Conservation (phyloP, 768 basidiomycete species). For the Boletus speciosus region DNA sequence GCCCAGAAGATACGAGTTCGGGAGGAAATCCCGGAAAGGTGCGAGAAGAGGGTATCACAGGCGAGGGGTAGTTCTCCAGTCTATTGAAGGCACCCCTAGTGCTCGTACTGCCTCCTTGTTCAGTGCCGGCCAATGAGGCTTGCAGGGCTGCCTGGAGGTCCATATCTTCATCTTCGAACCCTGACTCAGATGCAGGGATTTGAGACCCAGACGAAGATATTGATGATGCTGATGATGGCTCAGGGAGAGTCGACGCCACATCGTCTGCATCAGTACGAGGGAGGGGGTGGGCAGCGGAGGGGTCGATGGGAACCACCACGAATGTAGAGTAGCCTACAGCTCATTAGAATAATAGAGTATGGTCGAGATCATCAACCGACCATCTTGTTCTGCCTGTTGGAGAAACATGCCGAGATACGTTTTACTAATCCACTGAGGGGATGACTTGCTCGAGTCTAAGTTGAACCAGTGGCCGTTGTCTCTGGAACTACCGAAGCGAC, state of each 20-base stretch:
- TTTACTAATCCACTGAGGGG: constrained; percentile 81
- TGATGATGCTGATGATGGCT: constrained; percentile 38
- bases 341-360: constrained; percentile 5
- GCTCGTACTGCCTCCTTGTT: neutral
- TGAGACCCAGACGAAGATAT: constrained; percentile 11
- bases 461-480: constrained; percentile 80
- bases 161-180: constrained; percentile 79
- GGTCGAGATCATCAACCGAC: constrained; percentile 36
- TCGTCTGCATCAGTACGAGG: constrained; percentile 70
- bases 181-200: constrained; percentile 19
- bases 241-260: constrained; percentile 60
- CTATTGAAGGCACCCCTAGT: constrained; percentile 9
- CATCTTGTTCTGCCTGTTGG: constrained; percentile 83
- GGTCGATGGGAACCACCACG: constrained; percentile 64
- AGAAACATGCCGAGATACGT: constrained; percentile 83
- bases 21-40: constrained; percentile 26
- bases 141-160: constrained; percentile 86
- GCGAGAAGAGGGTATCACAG: constrained; percentile 26
- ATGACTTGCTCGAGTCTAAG: constrained; percentile 67
- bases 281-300: constrained; percentile 47
- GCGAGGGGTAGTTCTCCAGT: constrained; percentile 15
- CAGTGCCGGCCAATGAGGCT: constrained; percentile 57
- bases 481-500: constrained; percentile 65
- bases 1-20: constrained; percentile 7
- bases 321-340: constrained; percentile 78